Conservation (phyloP, 352 stramenopile species). For the Aphanomyces stellatus region DNA sequence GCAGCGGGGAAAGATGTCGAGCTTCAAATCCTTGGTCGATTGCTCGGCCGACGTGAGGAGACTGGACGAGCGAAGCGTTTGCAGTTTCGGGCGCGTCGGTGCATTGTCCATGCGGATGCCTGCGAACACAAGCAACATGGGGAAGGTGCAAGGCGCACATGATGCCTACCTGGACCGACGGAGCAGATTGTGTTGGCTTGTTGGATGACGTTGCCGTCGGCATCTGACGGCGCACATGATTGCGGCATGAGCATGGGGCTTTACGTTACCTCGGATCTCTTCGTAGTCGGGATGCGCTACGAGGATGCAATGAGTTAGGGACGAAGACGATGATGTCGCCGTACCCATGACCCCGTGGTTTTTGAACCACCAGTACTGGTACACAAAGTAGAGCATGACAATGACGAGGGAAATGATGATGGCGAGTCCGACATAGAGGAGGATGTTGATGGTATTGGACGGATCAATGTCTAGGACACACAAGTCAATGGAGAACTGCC, state of each 20-base stretch:
- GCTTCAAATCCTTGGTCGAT: too few species aligned
- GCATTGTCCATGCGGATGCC: conserved; percentile 19
- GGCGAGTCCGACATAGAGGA: background rate
- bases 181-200: conserved; percentile 21
- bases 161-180: background rate
- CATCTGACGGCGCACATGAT: too few species aligned
- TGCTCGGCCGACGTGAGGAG: too few species aligned
- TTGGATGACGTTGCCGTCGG: background rate
- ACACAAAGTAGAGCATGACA: background rate
- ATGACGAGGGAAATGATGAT: background rate
- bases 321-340: background rate
- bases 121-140: background rate
- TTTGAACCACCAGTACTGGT: conserved; percentile 2
- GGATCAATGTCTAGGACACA: background rate
- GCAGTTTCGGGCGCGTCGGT: conserved; percentile 11
- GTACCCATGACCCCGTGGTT: background rate
- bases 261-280: conserved; percentile 1
- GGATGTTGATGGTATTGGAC: background rate
- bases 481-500: too few species aligned
- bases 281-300: background rate
- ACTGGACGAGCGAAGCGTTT: background rate
- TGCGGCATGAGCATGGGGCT: too few species aligned
- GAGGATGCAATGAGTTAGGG: background rate
- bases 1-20: too few species aligned
- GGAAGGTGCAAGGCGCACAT: background rate